Conservation (phyloP, 331 rosid species). For the Malus hybrid region DNA sequence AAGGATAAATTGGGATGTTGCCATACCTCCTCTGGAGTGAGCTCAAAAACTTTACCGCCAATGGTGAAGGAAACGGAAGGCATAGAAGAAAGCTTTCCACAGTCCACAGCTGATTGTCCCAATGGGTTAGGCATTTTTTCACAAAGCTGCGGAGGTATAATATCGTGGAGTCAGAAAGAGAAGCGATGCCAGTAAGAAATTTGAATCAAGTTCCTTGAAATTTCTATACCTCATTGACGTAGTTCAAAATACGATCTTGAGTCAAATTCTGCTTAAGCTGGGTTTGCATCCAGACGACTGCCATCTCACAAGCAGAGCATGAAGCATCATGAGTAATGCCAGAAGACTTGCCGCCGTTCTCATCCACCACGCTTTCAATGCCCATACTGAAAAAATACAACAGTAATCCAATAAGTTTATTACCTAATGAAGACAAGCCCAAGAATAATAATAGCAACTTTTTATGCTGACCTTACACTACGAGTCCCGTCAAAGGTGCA, state of each 20-base stretch:
- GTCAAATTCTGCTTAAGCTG: slow-evolving; percentile 73
- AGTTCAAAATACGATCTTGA: slow-evolving; percentile 42
- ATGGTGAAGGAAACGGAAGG: slow-evolving; percentile 77
- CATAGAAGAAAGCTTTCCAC: slow-evolving; percentile 52
- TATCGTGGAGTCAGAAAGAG: slow-evolving; percentile 12
- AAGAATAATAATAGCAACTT: background rate
- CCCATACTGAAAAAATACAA: slow-evolving; percentile 37
- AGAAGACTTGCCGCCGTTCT: slow-evolving; percentile 33
- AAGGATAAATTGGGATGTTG: slow-evolving; percentile 4
- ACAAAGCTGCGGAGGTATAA: slow-evolving; percentile 59
- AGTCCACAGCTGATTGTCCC: slow-evolving; percentile 69
- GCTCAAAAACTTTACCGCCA: slow-evolving; percentile 58
- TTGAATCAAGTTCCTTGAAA: background rate
- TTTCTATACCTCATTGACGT: slow-evolving; percentile 49
- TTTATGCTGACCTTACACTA: slow-evolving; percentile 53
- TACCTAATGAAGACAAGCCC: background rate
- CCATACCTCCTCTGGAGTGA: slow-evolving; percentile 57
- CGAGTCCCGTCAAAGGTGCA: slow-evolving; percentile 74
- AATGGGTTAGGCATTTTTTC: slow-evolving; percentile 56
- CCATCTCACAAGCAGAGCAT: slow-evolving; percentile 86
- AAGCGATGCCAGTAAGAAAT: slow-evolving; percentile 2
- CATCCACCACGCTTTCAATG: slow-evolving; percentile 70
- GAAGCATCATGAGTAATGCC: slow-evolving; percentile 39
- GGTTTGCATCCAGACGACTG: slow-evolving; percentile 81
- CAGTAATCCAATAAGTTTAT: background rate